Base-by-base conservation (phyloP, 176 grass and related monocot species). In the Carex myosuroides region DNA sequence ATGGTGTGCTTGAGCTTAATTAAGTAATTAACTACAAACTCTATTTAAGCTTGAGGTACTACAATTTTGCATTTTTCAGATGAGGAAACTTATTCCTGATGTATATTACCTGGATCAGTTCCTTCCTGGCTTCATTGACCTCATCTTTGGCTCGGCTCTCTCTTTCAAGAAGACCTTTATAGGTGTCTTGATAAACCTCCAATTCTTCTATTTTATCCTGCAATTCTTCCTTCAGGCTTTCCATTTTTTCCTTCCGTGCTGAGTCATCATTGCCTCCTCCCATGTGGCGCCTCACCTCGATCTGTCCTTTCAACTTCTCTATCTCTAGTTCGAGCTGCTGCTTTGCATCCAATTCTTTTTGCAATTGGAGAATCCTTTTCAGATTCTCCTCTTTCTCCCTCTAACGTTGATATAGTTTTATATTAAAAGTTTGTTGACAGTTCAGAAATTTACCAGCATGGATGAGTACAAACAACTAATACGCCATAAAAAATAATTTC, bases 301-400 rank as follows among this genome's bases (percentile, higher is more conserved):
- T 86, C 46, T 83, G 90, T 18, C 92, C 92, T 83, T 94, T 94
- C 35, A 94, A 78, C 52, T 87, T 83, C 53, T 87, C 88, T 74
- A 94, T 88, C 87, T 98, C 95, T 0, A 94, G 87, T 85, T 94
- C 89, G 42, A 94, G 85, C 86, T 91, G 83, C 32, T 92, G 95
- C 54, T 98, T 98, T 30, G 94, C 91, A 60, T 91, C 89, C 50
- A 94, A 62, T 85, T 98, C 58, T 57, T 92, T 93, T 86, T 94
- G 92, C n/a, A 93, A 86, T 64, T 91, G 86, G 88, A 98, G 87
- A 85, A 94, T 90, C 88, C 81, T 93, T 64, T 88, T 86, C 9
- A 94, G 67, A 55, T 83, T 86, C 58, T 90, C 92, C 83, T 94
- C 95, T 84, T 98, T 98, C 88, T 98, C 95, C 79, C 89, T 93